A percentile compares a stretch with the other conserved stretches of the same genome.
These are phyloP conservation scores for Acer yangbiense DNA, from an alignment of 345 rosid species.

Conservation along the genomic window DNA sequence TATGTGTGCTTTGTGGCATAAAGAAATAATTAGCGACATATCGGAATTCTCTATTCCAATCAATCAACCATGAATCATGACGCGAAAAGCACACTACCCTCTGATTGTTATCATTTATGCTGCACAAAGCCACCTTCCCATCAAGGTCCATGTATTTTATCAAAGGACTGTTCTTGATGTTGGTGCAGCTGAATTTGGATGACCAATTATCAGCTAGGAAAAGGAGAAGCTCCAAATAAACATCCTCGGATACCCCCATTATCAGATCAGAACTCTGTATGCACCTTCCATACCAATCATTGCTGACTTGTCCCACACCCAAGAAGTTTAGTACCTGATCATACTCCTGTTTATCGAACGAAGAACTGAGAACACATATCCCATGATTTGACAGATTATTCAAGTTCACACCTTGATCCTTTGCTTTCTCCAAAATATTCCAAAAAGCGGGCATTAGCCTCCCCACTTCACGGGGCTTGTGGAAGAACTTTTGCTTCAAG, in stretches of 20 bases:
- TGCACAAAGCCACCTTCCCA: slow-evolving; percentile 40
- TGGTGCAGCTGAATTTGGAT: slow-evolving; percentile 32
- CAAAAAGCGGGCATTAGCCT: slow-evolving; percentile 61
- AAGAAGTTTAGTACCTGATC: slow-evolving; percentile 51
- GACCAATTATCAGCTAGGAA: slow-evolving; percentile 61
- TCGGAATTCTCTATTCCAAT: slow-evolving; percentile 55
- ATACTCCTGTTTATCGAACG: slow-evolving; percentile 44
- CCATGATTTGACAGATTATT: slow-evolving; percentile 70
- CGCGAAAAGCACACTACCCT: slow-evolving; percentile 30
- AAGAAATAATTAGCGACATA: slow-evolving; percentile 37
- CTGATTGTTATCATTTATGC: slow-evolving; percentile 19
- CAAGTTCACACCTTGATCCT: slow-evolving; percentile 46
- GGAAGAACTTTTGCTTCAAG: slow-evolving; percentile 56
- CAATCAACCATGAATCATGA: slow-evolving; percentile 46
- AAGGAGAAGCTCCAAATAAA: slow-evolving; percentile 50
- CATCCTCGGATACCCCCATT: slow-evolving; percentile 44
- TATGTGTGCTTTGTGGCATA: slow-evolving; percentile 41
- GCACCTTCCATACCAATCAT: slow-evolving; percentile 64
- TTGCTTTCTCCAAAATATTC: slow-evolving; percentile 58
- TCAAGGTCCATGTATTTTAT: slow-evolving; percentile 44
- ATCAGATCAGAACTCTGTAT: slow-evolving; percentile 57
- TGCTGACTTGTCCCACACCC: slow-evolving; percentile 41
- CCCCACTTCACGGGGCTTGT: slow-evolving; percentile 57
- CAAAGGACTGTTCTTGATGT: slow-evolving; percentile 44
- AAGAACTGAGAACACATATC: slow-evolving; percentile 39